Percentiles rank a stretch among this genome's conserved stretches.
phyloP scores from a whole-genome alignment of 257 asterid genomes.

The Gardenia jasminoides region DNA sequence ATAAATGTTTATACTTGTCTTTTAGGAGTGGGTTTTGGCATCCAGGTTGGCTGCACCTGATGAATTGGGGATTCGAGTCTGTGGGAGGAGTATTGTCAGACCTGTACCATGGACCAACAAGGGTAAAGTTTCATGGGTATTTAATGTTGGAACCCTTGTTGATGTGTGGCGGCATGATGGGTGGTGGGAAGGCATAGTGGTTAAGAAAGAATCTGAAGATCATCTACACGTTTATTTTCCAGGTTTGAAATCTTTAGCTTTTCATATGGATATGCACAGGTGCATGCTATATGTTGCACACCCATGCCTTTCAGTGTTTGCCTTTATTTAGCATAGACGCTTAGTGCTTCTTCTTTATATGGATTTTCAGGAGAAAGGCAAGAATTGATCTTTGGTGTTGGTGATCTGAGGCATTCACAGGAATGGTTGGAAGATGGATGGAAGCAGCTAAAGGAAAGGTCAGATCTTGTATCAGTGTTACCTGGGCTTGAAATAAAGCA shows the following conservation, averaged over 20 bases:
- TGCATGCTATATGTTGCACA: no score
- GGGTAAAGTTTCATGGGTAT: slow-evolving; percentile 22
- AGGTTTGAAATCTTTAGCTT: slow-evolving; percentile 35
- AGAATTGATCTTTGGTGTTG: slow-evolving; percentile 30
- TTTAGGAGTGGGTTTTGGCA: slow-evolving; percentile 78
- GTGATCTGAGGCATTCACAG: slow-evolving; percentile 59
- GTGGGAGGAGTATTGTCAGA: slow-evolving; percentile 63
- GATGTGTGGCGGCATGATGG: slow-evolving; percentile 92
- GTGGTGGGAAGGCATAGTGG: slow-evolving; percentile 95
- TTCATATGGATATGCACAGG: neutral
- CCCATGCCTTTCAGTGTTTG: neutral
- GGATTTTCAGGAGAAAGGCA: slow-evolving; percentile 56
- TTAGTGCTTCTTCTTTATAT: neutral
- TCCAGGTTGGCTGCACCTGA: slow-evolving; percentile 60
- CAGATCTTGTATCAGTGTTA: slow-evolving; percentile 38
- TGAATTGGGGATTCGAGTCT: slow-evolving; percentile 44
- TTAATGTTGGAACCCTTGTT: slow-evolving; percentile 55
- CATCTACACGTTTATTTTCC: slow-evolving; percentile 54
- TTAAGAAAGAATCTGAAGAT: slow-evolving; percentile 48
- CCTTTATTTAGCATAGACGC: neutral
- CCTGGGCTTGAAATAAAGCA: slow-evolving; percentile 11
- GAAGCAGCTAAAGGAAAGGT: slow-evolving; percentile 51
- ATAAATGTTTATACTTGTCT: neutral
- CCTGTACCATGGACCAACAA: slow-evolving; percentile 35
- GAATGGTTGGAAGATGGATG: slow-evolving; percentile 64